Evolutionary conservation across 805 yeast genomes (phyloP).

Genomic region (Saccharomycopsis vini): DNA sequence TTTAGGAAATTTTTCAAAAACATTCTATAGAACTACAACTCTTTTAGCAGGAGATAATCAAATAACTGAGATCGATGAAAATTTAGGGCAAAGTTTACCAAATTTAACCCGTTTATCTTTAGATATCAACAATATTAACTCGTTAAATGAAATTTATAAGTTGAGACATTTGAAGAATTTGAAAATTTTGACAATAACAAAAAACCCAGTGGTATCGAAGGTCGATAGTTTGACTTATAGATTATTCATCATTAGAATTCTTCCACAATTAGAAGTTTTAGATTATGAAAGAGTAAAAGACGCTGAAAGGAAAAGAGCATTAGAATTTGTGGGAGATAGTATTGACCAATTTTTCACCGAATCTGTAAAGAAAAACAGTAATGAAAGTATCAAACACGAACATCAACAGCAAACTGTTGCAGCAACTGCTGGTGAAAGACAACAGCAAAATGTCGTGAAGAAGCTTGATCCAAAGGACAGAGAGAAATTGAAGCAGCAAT

Average conservation of each 20-base stretch:
- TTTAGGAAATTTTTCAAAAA: slow-evolving; percentile 40
- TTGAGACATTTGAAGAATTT: slow-evolving; percentile 34
- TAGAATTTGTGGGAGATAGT: slow-evolving; percentile 36
- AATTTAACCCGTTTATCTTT: slow-evolving; percentile 45
- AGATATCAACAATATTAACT: slow-evolving; percentile 39
- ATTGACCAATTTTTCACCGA: slow-evolving; percentile 23
- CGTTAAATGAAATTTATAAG: slow-evolving; percentile 35
- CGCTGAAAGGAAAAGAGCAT: slow-evolving; percentile 41
- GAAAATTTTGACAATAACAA: slow-evolving; percentile 40
- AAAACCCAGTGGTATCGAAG: slow-evolving; percentile 36
- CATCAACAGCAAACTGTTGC: slow-evolving; percentile 1
- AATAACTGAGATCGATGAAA: slow-evolving; percentile 35
- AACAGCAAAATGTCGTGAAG: slow-evolving; percentile 21
- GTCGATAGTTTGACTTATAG: slow-evolving; percentile 50
- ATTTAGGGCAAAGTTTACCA: slow-evolving; percentile 31
- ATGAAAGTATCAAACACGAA: slow-evolving; percentile 20
- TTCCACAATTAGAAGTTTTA: slow-evolving; percentile 55
- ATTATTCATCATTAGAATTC: slow-evolving; percentile 44
- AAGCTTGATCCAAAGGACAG: slow-evolving; percentile 48
- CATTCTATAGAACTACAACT: slow-evolving; percentile 34
- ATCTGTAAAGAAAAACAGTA: slow-evolving; percentile 4
- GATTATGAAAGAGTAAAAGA: slow-evolving; percentile 60
- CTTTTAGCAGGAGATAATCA: slow-evolving; percentile 58
- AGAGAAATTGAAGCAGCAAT: slow-evolving; percentile 38
- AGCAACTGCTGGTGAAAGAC: slow-evolving; percentile 19